These are phyloP conservation scores for Tolypocladium tropicale DNA, from an alignment of 2,329 filamentous ascomycete species.

Conservation along the genomic window DNA sequence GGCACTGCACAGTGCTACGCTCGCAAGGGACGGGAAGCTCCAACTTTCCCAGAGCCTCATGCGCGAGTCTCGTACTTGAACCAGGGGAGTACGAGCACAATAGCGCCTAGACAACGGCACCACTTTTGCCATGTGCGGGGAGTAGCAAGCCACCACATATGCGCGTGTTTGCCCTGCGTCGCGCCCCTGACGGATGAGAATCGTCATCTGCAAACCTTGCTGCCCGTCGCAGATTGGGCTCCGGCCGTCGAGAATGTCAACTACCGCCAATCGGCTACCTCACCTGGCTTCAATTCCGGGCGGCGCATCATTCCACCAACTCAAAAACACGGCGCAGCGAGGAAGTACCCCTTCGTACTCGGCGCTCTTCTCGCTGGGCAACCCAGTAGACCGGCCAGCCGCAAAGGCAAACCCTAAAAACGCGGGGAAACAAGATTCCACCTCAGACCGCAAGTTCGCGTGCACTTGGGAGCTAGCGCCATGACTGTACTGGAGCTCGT, in stretches of 20 bases:
- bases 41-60: no score
- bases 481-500: not conserved
- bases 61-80: not conserved
- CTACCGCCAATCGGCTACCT: not conserved
- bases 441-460: not conserved
- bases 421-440: not conserved
- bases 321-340: not conserved
- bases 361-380: not conserved
- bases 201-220: slow-evolving; percentile 12
- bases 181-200: slow-evolving; percentile 7
- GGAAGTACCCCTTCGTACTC: not conserved
- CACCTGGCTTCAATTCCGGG: not conserved
- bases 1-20: no score
- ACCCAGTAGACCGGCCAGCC: not conserved
- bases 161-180: slow-evolving; percentile 5
- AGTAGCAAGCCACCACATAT: not conserved
- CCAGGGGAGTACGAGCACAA: no score
- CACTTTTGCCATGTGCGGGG: not conserved
- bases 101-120: no score
- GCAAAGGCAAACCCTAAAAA: not conserved
- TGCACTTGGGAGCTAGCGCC: not conserved
- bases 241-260: not conserved
- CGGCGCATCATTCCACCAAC: not conserved
- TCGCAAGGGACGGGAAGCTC: no score
- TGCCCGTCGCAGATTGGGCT: not conserved